These are phyloP conservation scores for Stachybotrys chartarum DNA, from an alignment of 2,329 filamentous ascomycete species.

Conservation along the genomic window DNA sequence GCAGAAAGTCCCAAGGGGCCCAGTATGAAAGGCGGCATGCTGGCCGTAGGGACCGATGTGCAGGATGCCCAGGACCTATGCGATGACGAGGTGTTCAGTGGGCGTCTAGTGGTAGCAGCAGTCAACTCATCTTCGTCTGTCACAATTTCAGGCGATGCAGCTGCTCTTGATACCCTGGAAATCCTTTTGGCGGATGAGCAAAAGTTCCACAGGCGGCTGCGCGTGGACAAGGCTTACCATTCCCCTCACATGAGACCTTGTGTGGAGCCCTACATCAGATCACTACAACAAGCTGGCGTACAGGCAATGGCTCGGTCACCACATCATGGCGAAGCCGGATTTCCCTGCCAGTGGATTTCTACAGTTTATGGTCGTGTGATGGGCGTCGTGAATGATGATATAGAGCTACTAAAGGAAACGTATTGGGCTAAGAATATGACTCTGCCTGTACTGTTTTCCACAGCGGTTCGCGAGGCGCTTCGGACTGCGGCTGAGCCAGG, in stretches of 20 bases:
- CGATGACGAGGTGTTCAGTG: slow-evolving; percentile 5
- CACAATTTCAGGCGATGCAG: slow-evolving; percentile 22
- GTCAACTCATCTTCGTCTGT: slow-evolving; percentile 13
- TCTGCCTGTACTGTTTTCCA: neutral
- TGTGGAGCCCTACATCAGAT: neutral
- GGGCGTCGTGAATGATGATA: neutral
- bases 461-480: neutral
- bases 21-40: slow-evolving; percentile 2
- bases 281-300: neutral
- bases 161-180: slow-evolving; percentile 14
- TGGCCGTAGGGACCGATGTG: slow-evolving; percentile 13
- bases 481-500: too few relatives aligned
- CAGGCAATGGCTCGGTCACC: neutral
- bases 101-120: slow-evolving; percentile 16
- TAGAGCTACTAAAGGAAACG: neutral
- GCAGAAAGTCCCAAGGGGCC: neutral
- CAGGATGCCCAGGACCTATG: slow-evolving; percentile 8
- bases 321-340: too few relatives aligned
- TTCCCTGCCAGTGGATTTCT: neutral
- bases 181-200: slow-evolving; percentile 9
- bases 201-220: slow-evolving; percentile 27
- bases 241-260: neutral
- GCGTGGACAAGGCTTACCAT: slow-evolving; percentile 17
- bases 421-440: slow-evolving; percentile 1
- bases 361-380: neutral